phyloP scores from a whole-genome alignment of 495 filamentous ascomycete genomes.

The Letharia lupina region DNA sequence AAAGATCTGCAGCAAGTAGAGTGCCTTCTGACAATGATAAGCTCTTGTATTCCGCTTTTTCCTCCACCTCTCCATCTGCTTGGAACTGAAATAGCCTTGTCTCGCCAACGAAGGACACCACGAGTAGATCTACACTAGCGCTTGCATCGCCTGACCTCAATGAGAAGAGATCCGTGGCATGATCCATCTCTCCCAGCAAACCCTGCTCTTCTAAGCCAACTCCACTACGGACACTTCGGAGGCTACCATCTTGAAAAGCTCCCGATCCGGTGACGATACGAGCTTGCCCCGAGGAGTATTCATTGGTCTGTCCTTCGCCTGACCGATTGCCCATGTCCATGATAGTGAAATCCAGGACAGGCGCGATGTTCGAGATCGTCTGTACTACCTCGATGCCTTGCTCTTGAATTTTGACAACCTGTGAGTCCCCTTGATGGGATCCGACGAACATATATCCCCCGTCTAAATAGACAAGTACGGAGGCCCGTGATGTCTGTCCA shows the following conservation, averaged over 20 bases:
- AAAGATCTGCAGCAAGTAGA: conserved; percentile 58
- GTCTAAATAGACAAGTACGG: conserved; percentile 69
- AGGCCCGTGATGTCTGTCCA: conserved; percentile 64
- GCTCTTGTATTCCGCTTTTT: conserved; percentile 63
- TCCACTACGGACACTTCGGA: conserved; percentile 84
- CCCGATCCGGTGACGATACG: conserved; percentile 89
- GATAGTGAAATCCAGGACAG: conserved; percentile 84
- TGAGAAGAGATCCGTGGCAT: conserved; percentile 62
- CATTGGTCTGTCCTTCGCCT: conserved; percentile 68
- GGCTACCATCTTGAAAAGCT: conserved; percentile 72
- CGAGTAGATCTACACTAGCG: conserved; percentile 55
- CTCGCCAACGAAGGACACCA: conserved; percentile 75
- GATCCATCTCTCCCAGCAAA: conserved; percentile 67
- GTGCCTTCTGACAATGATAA: conserved; percentile 63
- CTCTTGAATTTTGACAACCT: conserved; percentile 59
- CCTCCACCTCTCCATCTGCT: conserved; percentile 70
- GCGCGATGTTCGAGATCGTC: conserved; percentile 74
- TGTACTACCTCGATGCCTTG: conserved; percentile 59
- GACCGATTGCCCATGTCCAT: conserved; percentile 89
- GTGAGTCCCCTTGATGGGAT: conserved; percentile 87
- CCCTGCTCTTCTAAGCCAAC: conserved; percentile 88
- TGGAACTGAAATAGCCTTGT: conserved; percentile 77
- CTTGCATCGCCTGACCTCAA: conserved; percentile 42
- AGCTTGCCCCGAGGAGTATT: conserved; percentile 91
- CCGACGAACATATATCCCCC: conserved; percentile 71